A percentile compares a stretch with the other conserved stretches of the same genome.
Evolutionary conservation across 306 rosid species (phyloP).

Genomic region (Inga laurina): DNA sequence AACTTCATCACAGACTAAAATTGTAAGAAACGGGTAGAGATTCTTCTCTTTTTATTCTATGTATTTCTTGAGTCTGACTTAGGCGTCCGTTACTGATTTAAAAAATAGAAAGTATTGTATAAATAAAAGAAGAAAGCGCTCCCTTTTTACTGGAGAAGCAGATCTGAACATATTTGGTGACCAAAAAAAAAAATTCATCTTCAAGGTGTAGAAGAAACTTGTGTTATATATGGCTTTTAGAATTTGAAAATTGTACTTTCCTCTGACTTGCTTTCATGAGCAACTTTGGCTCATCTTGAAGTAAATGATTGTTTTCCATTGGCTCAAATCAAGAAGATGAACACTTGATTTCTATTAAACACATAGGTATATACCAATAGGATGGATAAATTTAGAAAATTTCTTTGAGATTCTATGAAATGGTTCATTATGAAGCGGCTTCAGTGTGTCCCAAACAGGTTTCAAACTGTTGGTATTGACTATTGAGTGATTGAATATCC

Average conservation of each 20-base stretch:
- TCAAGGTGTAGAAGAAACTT: conserved; percentile 3
- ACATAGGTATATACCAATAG: neutral
- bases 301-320: conserved; percentile 2
- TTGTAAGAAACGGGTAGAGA: neutral
- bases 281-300: neutral
- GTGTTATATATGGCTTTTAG: neutral
- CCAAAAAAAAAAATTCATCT: neutral
- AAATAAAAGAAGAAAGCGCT: neutral
- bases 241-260: neutral
- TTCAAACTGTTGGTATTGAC: neutral
- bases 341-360: neutral
- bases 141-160: conserved; percentile 1
- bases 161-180: neutral
- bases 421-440: neutral
- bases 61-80: conserved; percentile 5
- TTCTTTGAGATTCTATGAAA: neutral
- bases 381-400: neutral
- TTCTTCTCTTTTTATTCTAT: neutral
- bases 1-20: neutral
- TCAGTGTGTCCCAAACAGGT: neutral
- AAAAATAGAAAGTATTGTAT: neutral
- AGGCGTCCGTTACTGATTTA: neutral
- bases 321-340: neutral
- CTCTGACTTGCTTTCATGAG: neutral
- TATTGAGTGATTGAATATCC: neutral